Conservation (phyloP, 2,329 filamentous ascomycete species). For the Blastomyces percursus region DNA sequence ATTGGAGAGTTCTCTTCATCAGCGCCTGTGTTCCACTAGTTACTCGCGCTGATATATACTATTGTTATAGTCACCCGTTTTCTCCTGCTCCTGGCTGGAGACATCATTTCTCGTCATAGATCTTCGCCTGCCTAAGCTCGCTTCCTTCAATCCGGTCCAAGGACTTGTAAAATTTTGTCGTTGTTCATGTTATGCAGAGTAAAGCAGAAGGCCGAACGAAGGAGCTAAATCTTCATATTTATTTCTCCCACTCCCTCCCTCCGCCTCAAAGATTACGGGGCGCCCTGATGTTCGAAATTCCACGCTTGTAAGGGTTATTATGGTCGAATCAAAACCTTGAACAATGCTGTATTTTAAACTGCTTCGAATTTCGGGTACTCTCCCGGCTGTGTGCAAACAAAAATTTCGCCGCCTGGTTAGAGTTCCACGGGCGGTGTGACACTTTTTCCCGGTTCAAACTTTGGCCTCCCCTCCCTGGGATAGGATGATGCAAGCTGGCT, state of each 20-base stretch:
- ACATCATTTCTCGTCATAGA: constrained; percentile 5
- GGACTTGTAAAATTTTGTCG: not conserved
- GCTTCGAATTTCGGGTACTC: not conserved
- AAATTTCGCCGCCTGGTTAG: constrained; percentile 5
- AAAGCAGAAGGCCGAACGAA: not conserved
- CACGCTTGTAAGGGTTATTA: not conserved
- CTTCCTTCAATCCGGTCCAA: constrained; percentile 4
- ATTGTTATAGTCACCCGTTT: not conserved
- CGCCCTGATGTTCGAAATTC: not conserved
- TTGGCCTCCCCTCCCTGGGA: no score
- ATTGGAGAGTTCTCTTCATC: not conserved
- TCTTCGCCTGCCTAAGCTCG: not conserved
- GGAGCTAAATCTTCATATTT: not conserved
- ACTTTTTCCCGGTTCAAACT: not conserved
- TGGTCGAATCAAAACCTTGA: not conserved
- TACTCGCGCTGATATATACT: not conserved
- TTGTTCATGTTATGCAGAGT: not conserved
- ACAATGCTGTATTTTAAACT: not conserved
- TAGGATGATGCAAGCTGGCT: not conserved
- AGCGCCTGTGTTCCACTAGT: not conserved
- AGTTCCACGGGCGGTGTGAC: constrained; percentile 6
- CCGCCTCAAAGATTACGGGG: not conserved
- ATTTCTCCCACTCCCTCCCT: not conserved
- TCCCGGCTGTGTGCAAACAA: not conserved
- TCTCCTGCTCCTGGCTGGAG: not conserved